Base-by-base conservation (phyloP, 257 asterid species). In the Parsonsia alboflavescens region DNA sequence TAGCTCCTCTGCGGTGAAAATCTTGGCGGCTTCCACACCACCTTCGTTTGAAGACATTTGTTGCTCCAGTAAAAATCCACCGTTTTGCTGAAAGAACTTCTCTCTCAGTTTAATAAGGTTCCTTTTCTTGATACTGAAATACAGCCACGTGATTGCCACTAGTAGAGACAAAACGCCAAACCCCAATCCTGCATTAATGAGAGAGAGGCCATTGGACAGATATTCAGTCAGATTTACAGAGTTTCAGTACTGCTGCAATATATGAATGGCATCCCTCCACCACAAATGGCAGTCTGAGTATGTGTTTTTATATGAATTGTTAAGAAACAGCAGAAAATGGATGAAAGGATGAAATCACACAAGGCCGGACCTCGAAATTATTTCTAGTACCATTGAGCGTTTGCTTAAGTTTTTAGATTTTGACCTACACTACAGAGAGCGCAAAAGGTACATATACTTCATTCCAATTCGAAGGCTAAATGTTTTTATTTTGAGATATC, bases 41-140 rank as follows among this genome's bases (percentile, higher is more conserved):
- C 84, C 84, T 12, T 86, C 88, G 6, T 42, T 36, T n/a, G 93
- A 80, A 26, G 93, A 81, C 5, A 89, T 61, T 70, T 84, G 92
- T 16, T 90, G 93, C 71, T 80, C 87, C 41, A 92, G 54, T 1
- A 90, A 46, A 19, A 85, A 5, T 22, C 98, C 97, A 0, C 98
- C 98, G 33, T 92, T 92, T 77, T 89, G 96, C 48, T 86, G 88
- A 80, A 92, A 92, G 83, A 89, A 90, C 19, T 84, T 87, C 62
- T 86, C 87, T 41, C 97, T 73, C 10, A 75, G 86, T 75, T 85
- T 76, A 24, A 77, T 49, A 17, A 85, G 78, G 45, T 84, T 83
- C 53, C 93, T 77, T 67, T 84, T 85, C 80, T 84, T 87, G 73
- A 83, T 70, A 77, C 76, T 77, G 19, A 93, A 89, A 74, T 88